phyloP scores from a whole-genome alignment of 192 early-diverging fungal genomes.

The Rhizophagus sp. region DNA sequence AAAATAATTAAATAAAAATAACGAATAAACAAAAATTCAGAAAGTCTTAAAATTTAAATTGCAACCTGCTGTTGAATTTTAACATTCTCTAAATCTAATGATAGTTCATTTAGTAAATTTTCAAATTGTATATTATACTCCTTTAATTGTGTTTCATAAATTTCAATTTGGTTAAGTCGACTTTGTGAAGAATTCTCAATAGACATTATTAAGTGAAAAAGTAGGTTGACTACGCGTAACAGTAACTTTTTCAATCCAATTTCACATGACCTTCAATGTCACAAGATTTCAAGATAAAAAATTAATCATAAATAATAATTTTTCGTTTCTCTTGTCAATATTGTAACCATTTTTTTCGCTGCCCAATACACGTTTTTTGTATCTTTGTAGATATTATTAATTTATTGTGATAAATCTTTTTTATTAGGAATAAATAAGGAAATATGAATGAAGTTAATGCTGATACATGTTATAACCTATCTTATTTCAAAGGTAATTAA shows the following conservation, averaged over 20 bases:
- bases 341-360: too few species aligned
- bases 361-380: background rate
- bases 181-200: background rate
- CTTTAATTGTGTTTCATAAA: slow-evolving; percentile 1
- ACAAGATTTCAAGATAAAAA: too few species aligned
- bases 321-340: too few species aligned
- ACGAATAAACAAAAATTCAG: background rate
- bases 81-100: background rate
- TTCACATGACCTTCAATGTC: too few species aligned
- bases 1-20: background rate
- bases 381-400: background rate
- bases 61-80: slow-evolving; percentile 6
- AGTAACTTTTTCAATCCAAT: too few species aligned
- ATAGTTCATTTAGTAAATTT: background rate
- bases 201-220: background rate
- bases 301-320: too few species aligned
- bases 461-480: slow-evolving; percentile 18
- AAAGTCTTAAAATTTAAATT: background rate
- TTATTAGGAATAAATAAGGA: too few species aligned
- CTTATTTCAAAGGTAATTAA: slow-evolving; percentile 27
- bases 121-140: slow-evolving; percentile 17
- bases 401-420: too few species aligned
- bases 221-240: too few species aligned
- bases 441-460: slow-evolving; percentile 14
- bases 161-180: background rate